Percentiles rank a stretch among this genome's conserved stretches.
phyloP scores from a whole-genome alignment of 73 alveolate species.

The Tetrahymena elliotti region DNA sequence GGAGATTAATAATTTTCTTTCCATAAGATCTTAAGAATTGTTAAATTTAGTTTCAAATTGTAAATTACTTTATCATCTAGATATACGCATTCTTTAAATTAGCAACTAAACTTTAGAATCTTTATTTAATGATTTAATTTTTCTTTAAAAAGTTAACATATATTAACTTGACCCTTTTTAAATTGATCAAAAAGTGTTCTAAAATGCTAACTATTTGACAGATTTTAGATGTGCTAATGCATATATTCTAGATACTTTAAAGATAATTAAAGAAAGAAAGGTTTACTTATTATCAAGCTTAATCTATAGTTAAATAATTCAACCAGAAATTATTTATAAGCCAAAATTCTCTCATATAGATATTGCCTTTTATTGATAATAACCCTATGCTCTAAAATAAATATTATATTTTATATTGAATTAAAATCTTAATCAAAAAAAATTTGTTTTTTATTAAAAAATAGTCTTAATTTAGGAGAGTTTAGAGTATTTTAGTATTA shows the following conservation, averaged over 20 bases:
- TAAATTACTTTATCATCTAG: background rate
- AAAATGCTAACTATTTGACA: background rate
- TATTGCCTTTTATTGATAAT: background rate
- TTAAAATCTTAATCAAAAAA: too few relatives aligned
- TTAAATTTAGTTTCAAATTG: background rate
- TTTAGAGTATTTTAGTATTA: too few relatives aligned
- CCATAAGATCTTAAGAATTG: background rate
- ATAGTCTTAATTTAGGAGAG: too few relatives aligned
- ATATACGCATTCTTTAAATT: background rate
- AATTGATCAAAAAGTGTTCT: background rate
- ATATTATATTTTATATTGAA: too few relatives aligned
- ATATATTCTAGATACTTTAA: background rate
- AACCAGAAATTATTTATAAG: background rate
- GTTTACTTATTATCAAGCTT: background rate
- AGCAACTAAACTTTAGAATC: background rate
- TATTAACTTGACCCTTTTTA: background rate
- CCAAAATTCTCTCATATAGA: background rate
- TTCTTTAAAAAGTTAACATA: background rate
- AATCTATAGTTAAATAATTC: background rate
- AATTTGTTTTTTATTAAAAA: too few relatives aligned
- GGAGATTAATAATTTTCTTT: background rate
- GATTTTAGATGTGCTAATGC: background rate
- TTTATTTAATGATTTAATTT: background rate
- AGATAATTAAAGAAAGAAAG: background rate
- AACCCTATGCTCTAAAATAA: too few relatives aligned